Base-by-base conservation (phyloP, 345 rosid species). In the Bruguiera sexangula region DNA sequence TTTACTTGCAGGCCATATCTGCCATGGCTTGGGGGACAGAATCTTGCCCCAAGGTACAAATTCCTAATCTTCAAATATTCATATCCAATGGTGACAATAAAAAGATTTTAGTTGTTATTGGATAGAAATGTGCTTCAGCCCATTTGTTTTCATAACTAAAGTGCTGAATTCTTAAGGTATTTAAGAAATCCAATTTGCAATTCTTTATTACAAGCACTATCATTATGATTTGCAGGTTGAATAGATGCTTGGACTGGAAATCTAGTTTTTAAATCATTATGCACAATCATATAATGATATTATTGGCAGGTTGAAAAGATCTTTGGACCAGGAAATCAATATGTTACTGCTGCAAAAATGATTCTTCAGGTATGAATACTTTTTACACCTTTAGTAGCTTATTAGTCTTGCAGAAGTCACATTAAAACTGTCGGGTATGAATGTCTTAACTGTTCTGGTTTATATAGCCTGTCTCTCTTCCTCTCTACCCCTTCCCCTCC, bases 21-120 rank as follows among this genome's bases (percentile, higher is more conserved):
- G 98, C 96, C 56, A 88, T 93, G 98, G 96, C 96, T 59, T 93
- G 98, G 98, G 98, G 98, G 22, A 93, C 92, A 54, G 86, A 89
- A 74, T 87, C 98, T 72, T 93, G 98, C 80, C 98, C 98, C 6
- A 93, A 88, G 96, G 98, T 93, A 83, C 30, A 72, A 20, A 29
- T 75, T 68, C 70, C 21, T 56, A 15, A n/a, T 30, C 20, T 18
- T n/a, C 37, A 39, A 43, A 24, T 55, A 4, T n/a, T 11, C 6
- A 36, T 61, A 20, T 51, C 46, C 18, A 20, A 27, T 24, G 8
- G 16, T 31, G 22, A 56, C 30, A 18, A 16, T 16, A 11, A 56
- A 30, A 32, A 19, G 13, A 9, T 53, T 32, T 66, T 66, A 7
- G 18, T 64, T 43, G 43, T 52, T 16, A 43, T 48, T 48, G 54